Evolutionary conservation across 345 rosid species (phyloP).

Genomic region (Ailanthus altissimus): DNA sequence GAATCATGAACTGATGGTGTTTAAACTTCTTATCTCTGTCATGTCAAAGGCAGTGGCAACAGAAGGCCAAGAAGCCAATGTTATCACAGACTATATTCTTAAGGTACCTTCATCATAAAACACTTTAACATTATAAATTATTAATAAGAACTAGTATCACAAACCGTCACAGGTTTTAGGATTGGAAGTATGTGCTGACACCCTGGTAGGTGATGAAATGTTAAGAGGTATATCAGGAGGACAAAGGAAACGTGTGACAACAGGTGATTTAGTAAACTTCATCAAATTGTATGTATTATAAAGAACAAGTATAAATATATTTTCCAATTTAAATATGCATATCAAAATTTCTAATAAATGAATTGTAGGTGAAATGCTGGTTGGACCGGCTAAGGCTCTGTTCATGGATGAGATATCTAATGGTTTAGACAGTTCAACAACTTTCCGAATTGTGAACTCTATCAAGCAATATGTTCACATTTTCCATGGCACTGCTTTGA

Average conservation of each 20-base stretch:
- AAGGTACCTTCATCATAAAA: constrained; percentile 33
- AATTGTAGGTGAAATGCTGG: constrained; percentile 66
- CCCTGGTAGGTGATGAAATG: constrained; percentile 72
- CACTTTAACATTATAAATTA: not conserved
- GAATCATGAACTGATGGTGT: not conserved
- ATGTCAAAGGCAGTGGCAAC: constrained; percentile 44
- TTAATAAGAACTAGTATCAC: too few species aligned
- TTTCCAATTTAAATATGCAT: not conserved
- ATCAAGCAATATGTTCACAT: constrained; percentile 64
- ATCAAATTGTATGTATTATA: not conserved
- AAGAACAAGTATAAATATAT: not conserved
- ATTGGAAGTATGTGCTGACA: constrained; percentile 69
- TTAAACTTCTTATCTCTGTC: not conserved
- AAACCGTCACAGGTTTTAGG: constrained; percentile 73
- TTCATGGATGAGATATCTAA: constrained; percentile 81
- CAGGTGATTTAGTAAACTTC: constrained; percentile 38
- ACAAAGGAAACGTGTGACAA: constrained; percentile 79
- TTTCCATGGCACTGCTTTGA: constrained; percentile 54
- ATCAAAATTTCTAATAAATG: not conserved
- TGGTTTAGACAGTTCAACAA: constrained; percentile 84
- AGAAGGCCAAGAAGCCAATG: constrained; percentile 47
- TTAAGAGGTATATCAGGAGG: constrained; percentile 84
- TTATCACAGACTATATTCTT: constrained; percentile 50
- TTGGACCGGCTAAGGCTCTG: constrained; percentile 59
- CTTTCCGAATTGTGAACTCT: constrained; percentile 74